phyloP scores from a whole-genome alignment of 139 green algal species.

The Tetratostichococcus sp. region DNA sequence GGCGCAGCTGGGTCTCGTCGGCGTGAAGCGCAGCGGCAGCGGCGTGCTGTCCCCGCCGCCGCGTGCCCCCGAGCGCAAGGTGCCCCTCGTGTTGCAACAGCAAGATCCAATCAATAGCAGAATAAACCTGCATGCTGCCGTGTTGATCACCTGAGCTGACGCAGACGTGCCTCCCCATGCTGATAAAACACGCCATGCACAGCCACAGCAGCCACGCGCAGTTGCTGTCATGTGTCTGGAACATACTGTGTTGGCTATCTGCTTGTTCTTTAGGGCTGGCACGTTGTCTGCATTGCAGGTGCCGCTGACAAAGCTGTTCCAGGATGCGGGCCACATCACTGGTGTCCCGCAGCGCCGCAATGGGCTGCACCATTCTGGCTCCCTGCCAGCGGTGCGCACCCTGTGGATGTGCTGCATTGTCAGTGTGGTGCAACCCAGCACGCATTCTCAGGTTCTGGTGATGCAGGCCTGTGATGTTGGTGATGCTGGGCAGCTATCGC shows the following conservation, averaged over 20 bases:
- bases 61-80: background rate
- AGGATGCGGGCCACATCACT: constrained; percentile 9
- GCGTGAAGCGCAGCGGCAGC: background rate
- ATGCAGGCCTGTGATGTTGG: too few relatives aligned
- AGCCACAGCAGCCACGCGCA: background rate
- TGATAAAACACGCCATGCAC: too few relatives aligned
- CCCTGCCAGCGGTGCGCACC: too few relatives aligned
- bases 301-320: constrained; percentile 24
- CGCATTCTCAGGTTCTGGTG: too few relatives aligned
- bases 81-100: background rate
- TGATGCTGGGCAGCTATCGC: too few relatives aligned
- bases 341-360: background rate
- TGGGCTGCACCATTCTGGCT: background rate
- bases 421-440: too few relatives aligned
- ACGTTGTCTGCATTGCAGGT: constrained; percentile 13
- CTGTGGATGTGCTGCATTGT: too few relatives aligned
- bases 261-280: too few relatives aligned
- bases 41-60: background rate
- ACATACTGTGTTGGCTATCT: constrained; percentile 3
- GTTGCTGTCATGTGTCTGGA: background rate
- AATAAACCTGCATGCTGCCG: too few relatives aligned
- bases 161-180: too few relatives aligned
- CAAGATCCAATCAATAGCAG: too few relatives aligned
- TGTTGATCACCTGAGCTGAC: background rate
- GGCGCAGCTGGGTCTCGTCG: background rate